Percentiles rank a stretch among this genome's conserved stretches.
Conservation (phyloP, 208 protist species). For the Leishmania tropica region DNA sequence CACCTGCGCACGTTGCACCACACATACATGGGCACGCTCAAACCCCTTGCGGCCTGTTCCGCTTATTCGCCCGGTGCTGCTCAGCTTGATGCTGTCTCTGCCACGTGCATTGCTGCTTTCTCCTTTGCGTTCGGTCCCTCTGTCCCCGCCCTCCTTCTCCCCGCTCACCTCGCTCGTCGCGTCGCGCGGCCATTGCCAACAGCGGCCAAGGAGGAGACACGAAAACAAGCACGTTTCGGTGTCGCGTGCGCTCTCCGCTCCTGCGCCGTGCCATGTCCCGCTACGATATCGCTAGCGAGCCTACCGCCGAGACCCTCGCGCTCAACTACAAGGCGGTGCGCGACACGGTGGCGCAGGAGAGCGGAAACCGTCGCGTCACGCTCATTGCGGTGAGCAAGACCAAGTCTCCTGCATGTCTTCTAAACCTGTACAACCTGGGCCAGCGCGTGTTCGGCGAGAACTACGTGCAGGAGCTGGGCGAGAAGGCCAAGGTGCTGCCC, state of each 20-base stretch:
- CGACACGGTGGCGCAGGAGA: conserved; percentile 38
- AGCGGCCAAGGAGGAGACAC: neutral
- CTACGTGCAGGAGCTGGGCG: conserved; percentile 95
- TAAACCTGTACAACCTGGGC: conserved; percentile 60
- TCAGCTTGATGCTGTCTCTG: neutral
- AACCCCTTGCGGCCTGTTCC: no score
- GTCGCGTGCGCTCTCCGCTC: neutral
- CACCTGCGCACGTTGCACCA: neutral
- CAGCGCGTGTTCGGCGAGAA: conserved; percentile 96
- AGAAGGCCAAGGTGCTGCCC: conserved; percentile 85
- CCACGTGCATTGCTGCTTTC: neutral
- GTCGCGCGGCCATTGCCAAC: neutral
- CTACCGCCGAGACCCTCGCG: conserved; percentile 44
- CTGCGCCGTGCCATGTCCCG: conserved; percentile 38
- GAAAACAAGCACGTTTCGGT: conserved; percentile 21
- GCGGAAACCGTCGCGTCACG: conserved; percentile 37
- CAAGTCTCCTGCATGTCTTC: conserved; percentile 72
- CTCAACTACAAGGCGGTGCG: conserved; percentile 59
- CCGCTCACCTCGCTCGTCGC: neutral
- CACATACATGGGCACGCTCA: neutral
- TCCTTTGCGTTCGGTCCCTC: neutral
- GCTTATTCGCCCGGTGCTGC: neutral
- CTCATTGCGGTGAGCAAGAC: conserved; percentile 86
- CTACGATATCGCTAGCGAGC: conserved; percentile 71
- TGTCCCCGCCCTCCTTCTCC: neutral